Base-by-base conservation (phyloP, 1,139 yeast species). In the Magnusiomyces tetraspermus region DNA sequence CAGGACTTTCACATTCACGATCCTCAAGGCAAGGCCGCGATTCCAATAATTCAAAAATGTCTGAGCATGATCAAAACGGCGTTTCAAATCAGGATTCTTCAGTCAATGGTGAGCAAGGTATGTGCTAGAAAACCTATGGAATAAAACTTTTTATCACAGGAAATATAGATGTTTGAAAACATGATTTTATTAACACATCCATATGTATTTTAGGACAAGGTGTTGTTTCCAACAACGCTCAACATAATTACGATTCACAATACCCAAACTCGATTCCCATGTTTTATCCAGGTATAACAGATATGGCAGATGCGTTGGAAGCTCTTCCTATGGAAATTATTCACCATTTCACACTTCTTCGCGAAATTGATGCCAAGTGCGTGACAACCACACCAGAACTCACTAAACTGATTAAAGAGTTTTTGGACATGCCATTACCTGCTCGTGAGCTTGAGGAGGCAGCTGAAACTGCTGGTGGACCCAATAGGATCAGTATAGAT, bases 301-400 rank as follows among this genome's bases (percentile, higher is more conserved):
- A 92, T 65, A 79, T 92, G 54, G 77, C 87, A 46, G 98, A 92
- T 71, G 95, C 92, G 1, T 78, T 92, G 57, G 95, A 89, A 66
- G 96, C 96, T 30, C 75, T 90, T 59, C 98, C 98, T 1, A 65
- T 78, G 56, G 97, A 89, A 61, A 75, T 88, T 51, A 79, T 89
- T 51, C 80, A 92, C 53, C 92, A 90, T 66, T 82, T 90, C 67
- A 92, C 98, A 0, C 73, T 89, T 28, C 73, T 92, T 58, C 86
- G 89, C 65, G 98, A 92, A 66, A 89, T 92, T 53, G 97, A 90
- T 63, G 97, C 97, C 57, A 90, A 92, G 68, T 88, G 96, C 67
- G 85, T 85, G 48, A 76, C 80, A 55, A 76, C 87, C 0, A 75
- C 84, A 24, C 96, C 96, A 0, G 73, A 76, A 59, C 74, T 90